phyloP scores from a whole-genome alignment of 2,329 filamentous ascomycete species.

The Coniochaeta ligniaria region DNA sequence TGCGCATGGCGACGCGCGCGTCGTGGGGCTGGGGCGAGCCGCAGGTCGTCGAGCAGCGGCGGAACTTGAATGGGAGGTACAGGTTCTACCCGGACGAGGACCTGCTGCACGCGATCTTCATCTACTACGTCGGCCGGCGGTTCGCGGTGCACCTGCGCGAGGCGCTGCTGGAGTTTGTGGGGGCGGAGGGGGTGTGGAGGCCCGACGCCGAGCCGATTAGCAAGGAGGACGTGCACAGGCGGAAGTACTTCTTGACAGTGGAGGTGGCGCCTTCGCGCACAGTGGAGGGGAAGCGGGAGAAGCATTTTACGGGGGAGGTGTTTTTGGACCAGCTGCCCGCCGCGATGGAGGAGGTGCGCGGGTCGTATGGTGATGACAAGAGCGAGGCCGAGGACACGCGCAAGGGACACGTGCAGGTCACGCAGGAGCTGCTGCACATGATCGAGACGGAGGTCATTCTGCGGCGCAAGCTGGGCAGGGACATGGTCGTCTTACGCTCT shows the following conservation, averaged over 20 bases:
- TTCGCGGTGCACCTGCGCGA: constrained; percentile 25
- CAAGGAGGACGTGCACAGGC: constrained; percentile 29
- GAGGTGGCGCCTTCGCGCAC: constrained; percentile 6
- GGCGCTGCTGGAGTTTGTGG: constrained; percentile 16
- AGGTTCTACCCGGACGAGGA: constrained; percentile 50
- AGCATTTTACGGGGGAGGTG: constrained; percentile 34
- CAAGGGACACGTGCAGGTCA: constrained; percentile 38
- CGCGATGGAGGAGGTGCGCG: constrained; percentile 26
- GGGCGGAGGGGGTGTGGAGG: constrained; percentile 21
- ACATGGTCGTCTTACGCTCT: constrained; percentile 46
- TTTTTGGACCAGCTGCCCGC: constrained; percentile 50
- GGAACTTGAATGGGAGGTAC: constrained; percentile 40
- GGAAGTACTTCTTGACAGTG: constrained; percentile 33
- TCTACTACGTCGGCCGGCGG: constrained; percentile 30
- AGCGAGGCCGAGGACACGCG: constrained; percentile 21
- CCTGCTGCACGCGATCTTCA: constrained; percentile 31
- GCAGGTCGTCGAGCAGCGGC: constrained; percentile 27
- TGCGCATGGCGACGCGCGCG: constrained; percentile 29
- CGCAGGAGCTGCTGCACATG: constrained; percentile 50
- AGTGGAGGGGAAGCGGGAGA: constrained; percentile 23
- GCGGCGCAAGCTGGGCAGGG: constrained; percentile 34
- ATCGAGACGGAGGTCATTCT: constrained; percentile 48
- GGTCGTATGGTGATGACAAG: constrained; percentile 21
- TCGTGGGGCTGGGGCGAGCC: constrained; percentile 30
- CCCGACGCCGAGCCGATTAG: constrained; percentile 8